These are phyloP conservation scores for Xylaria cubensis DNA, from an alignment of 495 filamentous ascomycete genomes.

Conservation along the genomic window DNA sequence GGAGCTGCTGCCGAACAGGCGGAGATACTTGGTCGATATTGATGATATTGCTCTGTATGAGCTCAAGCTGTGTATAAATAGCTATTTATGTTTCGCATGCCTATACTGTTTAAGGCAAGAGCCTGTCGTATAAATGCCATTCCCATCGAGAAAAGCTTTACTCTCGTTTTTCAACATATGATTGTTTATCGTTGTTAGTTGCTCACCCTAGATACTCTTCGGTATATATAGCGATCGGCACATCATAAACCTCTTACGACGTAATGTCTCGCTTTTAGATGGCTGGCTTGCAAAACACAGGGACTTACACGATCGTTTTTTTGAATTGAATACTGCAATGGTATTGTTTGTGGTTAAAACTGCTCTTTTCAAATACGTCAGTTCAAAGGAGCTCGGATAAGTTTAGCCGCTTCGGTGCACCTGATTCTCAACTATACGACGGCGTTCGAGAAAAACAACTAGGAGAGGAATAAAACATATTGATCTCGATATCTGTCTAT, in stretches of 20 bases:
- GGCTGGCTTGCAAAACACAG: not conserved
- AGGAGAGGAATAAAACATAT: too few species aligned
- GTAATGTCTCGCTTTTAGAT: not conserved
- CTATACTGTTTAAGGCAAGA: not conserved
- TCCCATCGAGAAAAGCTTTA: not conserved
- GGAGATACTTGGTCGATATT: not conserved
- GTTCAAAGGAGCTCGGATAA: too few species aligned
- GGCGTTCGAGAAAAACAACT: too few species aligned
- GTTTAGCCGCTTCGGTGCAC: not conserved
- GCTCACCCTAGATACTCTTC: not conserved
- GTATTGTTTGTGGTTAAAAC: not conserved
- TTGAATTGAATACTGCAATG: not conserved
- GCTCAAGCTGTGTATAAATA: slow-evolving; percentile 13
- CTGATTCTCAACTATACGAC: too few species aligned
- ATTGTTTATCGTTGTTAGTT: not conserved
- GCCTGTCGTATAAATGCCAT: not conserved
- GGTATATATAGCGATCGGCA: not conserved
- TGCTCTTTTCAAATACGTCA: not conserved
- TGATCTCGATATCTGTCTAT: too few species aligned
- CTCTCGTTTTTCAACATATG: not conserved
- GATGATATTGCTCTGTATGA: not conserved
- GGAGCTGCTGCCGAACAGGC: not conserved
- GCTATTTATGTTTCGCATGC: not conserved
- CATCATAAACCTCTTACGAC: not conserved
- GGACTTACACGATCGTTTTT: not conserved